Conservation (phyloP, 1,139 yeast species). For the Saccharomycopsis phalli region DNA sequence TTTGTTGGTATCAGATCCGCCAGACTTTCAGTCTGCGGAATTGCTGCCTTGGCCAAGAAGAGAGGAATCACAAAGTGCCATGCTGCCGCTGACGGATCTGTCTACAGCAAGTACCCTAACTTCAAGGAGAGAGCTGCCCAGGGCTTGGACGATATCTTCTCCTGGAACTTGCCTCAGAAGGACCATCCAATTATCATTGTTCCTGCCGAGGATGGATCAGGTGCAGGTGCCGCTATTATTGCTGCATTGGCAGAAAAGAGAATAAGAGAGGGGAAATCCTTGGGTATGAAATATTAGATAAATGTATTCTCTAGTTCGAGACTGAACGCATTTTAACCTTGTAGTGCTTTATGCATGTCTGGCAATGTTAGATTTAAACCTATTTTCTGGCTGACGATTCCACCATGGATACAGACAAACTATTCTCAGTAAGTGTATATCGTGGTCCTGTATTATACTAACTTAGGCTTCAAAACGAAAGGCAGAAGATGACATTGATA, state of each 20-base stretch:
- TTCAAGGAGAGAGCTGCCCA: conserved; percentile 84
- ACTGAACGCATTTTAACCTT: too few species aligned
- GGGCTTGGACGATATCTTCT: conserved; percentile 84
- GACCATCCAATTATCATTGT: conserved; percentile 75
- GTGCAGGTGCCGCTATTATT: conserved; percentile 96
- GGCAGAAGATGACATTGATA: too few species aligned
- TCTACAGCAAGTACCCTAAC: conserved; percentile 85
- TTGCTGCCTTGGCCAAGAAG: conserved; percentile 89
- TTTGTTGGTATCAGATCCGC: conserved; percentile 89
- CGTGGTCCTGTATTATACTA: not conserved
- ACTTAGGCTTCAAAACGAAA: not conserved
- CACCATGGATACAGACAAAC: too few species aligned
- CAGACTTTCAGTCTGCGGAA: conserved; percentile 88
- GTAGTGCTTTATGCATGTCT: too few species aligned
- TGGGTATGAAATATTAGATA: conserved; percentile 39
- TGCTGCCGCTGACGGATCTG: conserved; percentile 97
- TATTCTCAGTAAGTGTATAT: not conserved
- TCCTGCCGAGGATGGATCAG: conserved; percentile 96
- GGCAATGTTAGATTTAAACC: too few species aligned
- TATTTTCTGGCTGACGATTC: too few species aligned
- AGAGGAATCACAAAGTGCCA: conserved; percentile 60
- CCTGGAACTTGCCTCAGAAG: conserved; percentile 45
- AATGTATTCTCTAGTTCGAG: too few species aligned
- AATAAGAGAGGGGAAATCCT: conserved; percentile 59
- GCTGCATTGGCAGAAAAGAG: conserved; percentile 89